Evolutionary conservation across 441 rosid species (phyloP).

Genomic region (Flueggea neowawraea): DNA sequence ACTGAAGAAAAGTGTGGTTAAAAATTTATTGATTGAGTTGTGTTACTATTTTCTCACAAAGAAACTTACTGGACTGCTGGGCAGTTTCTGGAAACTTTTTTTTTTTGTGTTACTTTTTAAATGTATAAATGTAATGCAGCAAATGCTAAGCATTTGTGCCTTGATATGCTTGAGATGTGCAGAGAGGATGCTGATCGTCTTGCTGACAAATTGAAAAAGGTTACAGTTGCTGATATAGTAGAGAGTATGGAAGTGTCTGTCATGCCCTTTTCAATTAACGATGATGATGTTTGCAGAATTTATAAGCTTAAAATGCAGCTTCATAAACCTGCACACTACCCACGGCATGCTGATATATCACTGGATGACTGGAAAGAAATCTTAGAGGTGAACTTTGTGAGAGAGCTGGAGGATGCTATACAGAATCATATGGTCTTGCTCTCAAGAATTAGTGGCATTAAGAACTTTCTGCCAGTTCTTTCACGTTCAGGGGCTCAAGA

Average conservation of each 20-base stretch:
- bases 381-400: slow-evolving; percentile 47
- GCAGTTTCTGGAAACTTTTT: too few species aligned
- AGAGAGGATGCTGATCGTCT: slow-evolving; percentile 71
- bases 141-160: neutral
- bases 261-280: slow-evolving; percentile 43
- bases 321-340: slow-evolving; percentile 55
- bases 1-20: too few species aligned
- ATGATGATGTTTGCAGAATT: slow-evolving; percentile 49
- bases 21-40: too few species aligned
- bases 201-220: slow-evolving; percentile 75
- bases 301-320: slow-evolving; percentile 88
- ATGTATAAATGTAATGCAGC: neutral
- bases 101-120: too few species aligned
- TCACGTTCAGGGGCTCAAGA: slow-evolving; percentile 35
- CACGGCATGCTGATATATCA: slow-evolving; percentile 40
- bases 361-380: slow-evolving; percentile 65
- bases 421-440: slow-evolving; percentile 70
- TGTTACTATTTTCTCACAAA: too few species aligned
- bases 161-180: slow-evolving; percentile 22
- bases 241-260: slow-evolving; percentile 73
- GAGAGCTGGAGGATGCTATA: slow-evolving; percentile 93
- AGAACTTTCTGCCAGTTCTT: slow-evolving; percentile 29
- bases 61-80: too few species aligned
- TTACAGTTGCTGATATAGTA: slow-evolving; percentile 77
- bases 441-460: slow-evolving; percentile 72